Evolutionary conservation across 192 early-diverging fungal species (phyloP), one percentile per base, ranked within the genome.

Genomic region (Chytriomyces hyalinus): DNA sequence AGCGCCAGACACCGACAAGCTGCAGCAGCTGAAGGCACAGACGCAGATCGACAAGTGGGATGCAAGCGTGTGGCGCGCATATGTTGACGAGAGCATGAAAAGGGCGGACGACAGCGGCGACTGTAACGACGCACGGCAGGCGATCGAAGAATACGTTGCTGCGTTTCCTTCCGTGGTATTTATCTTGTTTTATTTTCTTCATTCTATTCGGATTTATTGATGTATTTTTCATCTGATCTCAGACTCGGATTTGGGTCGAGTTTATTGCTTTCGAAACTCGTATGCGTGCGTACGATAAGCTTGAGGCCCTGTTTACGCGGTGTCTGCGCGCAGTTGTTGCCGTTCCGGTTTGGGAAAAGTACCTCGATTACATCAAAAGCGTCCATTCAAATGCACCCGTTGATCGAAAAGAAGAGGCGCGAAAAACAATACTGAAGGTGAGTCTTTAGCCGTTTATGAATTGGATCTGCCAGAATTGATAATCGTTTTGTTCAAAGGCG

Each of bases 291-390:
- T 92, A 87, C 69, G 90, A 90, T 61, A 82, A 89, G 71, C 90
- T 96, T 11, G 95, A 96, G 80, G 77, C 87, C n/a, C 83, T 98
- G 22, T 98, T 97, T 75, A 91, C 87, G 59, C 86, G 89, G 62
- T 94, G 93, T 78, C 87, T 97, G 63, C 87, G 89, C 64, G 87
- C 85, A 61, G 94, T 95, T n/a, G 87, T 92, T 6, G 92, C 92
- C 8, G 92, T 98, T 46, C 94, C 95, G 20, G 85, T 97, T 11
- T 97, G 94, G 93, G 88, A 91, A 65, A 91, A 90, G 72, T 98
- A 98, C 82, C 79, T 98, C 72, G 89, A 89, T 75, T 96, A 97
- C 81, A 92, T 97, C 60, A 88, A 91, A 57, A 87, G 90, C 57
- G 90, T 89, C 61, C 92, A 96, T 81, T 80, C 86, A 0, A 22